phyloP scores from a whole-genome alignment of 1,284 basidiomycete genomes.

The Rhodotorula sp. region DNA sequence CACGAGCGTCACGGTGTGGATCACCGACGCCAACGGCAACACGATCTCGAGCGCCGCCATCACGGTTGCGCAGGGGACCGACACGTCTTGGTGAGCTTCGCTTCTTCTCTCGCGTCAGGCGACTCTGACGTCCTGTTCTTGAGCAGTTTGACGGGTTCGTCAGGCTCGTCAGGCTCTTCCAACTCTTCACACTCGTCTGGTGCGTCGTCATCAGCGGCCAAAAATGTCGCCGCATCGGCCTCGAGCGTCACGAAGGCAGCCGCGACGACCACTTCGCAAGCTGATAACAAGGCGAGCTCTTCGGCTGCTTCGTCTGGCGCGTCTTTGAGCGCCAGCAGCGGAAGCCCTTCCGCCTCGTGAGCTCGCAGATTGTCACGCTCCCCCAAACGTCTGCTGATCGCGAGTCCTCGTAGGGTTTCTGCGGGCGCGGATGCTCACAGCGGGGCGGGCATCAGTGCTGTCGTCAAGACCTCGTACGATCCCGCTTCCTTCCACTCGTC shows the following conservation, averaged over 20 bases:
- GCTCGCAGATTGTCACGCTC: too few species aligned
- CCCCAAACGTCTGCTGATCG: too few species aligned
- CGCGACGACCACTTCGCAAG: neutral
- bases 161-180: neutral
- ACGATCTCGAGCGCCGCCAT: slow-evolving; percentile 11
- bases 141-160: neutral
- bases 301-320: too few species aligned
- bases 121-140: neutral
- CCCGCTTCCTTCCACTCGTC: neutral
- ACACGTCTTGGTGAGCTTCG: neutral
- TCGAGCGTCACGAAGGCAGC: neutral
- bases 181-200: neutral
- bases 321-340: too few species aligned
- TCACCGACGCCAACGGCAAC: slow-evolving; percentile 15
- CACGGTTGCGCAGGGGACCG: slow-evolving; percentile 1
- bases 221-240: neutral
- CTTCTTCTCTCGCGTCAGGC: neutral
- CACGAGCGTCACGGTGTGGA: slow-evolving; percentile 12
- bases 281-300: too few species aligned
- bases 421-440: neutral
- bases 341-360: too few species aligned
- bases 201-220: neutral
- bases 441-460: neutral
- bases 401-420: neutral
- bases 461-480: slow-evolving; percentile 12